Evolutionary conservation across 495 filamentous ascomycete genomes (phyloP).

Genomic region (Apiosordaria backusii): DNA sequence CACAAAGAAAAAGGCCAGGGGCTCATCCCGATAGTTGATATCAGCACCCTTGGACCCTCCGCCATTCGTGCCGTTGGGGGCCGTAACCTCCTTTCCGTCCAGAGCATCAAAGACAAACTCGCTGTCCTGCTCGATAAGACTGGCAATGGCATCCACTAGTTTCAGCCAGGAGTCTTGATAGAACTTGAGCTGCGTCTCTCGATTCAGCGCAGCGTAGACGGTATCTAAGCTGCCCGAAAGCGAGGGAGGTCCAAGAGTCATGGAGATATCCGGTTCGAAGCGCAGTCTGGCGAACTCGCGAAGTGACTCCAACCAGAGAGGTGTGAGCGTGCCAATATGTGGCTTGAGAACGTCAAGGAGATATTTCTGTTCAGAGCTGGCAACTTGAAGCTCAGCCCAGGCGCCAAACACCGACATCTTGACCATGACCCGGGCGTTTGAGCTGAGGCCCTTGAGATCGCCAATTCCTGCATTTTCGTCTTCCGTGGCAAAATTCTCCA

Average conservation of each 20-base stretch:
- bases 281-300: constrained; percentile 89
- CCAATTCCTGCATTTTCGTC: constrained; percentile 84
- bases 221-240: constrained; percentile 78
- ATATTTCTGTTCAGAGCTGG: constrained; percentile 89
- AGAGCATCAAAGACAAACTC: constrained; percentile 96
- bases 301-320: constrained; percentile 88
- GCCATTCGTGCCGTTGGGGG: constrained; percentile 44
- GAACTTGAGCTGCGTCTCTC: constrained; percentile 89
- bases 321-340: constrained; percentile 81
- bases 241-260: constrained; percentile 68
- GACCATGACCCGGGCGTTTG: constrained; percentile 97
- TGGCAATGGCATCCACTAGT: constrained; percentile 94
- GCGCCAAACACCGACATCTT: constrained; percentile 96
- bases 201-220: constrained; percentile 89
- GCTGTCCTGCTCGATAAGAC: constrained; percentile 94
- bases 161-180: constrained; percentile 98
- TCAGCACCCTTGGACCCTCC: constrained; percentile 52
- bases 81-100: constrained; percentile 72
- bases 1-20: constrained; percentile 98
- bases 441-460: constrained; percentile 87
- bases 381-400: constrained; percentile 98
- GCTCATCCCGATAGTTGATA: constrained; percentile 97
- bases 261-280: constrained; percentile 96
- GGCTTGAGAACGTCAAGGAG: constrained; percentile 85
- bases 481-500: constrained; percentile 88